Percentiles rank a stretch among this genome's conserved stretches.
Conservation (phyloP, 768 basidiomycete genomes). For the Infundibulicybe gibba region DNA sequence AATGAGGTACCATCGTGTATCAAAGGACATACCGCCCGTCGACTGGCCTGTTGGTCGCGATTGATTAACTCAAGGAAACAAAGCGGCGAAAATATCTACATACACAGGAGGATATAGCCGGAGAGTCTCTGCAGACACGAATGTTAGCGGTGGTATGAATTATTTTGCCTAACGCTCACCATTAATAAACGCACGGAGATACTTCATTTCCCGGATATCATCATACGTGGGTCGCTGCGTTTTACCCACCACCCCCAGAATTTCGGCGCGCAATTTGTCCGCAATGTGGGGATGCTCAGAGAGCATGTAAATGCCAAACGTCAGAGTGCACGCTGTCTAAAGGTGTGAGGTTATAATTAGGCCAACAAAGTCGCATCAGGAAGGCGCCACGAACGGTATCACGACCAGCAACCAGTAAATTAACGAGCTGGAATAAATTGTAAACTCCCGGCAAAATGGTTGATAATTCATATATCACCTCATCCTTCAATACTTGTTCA, state of each 20-base stretch:
- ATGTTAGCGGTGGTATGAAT: not conserved
- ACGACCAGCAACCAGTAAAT: conserved; percentile 39
- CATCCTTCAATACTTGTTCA: conserved; percentile 13
- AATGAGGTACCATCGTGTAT: not conserved
- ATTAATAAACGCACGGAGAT: conserved; percentile 54
- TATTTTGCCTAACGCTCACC: conserved; percentile 18
- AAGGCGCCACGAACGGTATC: conserved; percentile 29
- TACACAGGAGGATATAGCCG: conserved; percentile 52
- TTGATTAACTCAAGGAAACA: not conserved
- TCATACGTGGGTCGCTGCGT: conserved; percentile 46
- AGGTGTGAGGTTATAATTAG: not conserved
- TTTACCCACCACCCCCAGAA: conserved; percentile 40
- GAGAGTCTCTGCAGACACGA: conserved; percentile 38
- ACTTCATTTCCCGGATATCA: conserved; percentile 55
- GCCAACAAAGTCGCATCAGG: not conserved
- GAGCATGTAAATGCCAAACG: conserved; percentile 53
- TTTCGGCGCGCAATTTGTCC: conserved; percentile 44
- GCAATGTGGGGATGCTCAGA: conserved; percentile 47
- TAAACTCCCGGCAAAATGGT: not conserved
- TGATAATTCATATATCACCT: conserved; percentile 5
- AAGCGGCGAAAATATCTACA: conserved; percentile 8
- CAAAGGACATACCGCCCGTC: conserved; percentile 22
- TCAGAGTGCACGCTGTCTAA: conserved; percentile 47
- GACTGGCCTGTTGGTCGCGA: conserved; percentile 25
- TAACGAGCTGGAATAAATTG: conserved; percentile 17